Evolutionary conservation across 2,329 filamentous ascomycete genomes (phyloP).

Genomic region (Penicillium sp.): DNA sequence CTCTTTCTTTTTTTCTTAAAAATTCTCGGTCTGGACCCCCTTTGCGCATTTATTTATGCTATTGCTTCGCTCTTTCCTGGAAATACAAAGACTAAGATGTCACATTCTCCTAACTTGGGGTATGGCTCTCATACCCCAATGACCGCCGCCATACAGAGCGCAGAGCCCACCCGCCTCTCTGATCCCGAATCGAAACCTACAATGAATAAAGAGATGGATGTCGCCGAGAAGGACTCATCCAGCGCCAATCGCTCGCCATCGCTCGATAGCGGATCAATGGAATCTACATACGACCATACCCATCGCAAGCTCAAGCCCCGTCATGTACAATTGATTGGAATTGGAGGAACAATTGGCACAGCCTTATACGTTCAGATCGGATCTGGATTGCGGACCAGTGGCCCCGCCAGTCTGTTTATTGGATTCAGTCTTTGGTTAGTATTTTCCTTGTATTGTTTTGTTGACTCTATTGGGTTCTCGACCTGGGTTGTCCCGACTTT

Average conservation of each 20-base stretch:
- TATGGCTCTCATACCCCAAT: conserved; percentile 15
- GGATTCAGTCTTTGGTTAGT: conserved; percentile 49
- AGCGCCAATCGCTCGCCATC: conserved; percentile 20
- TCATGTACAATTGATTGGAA: conserved; percentile 49
- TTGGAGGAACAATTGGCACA: conserved; percentile 48
- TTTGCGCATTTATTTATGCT: background rate
- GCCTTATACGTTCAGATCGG: conserved; percentile 46
- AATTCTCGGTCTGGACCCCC: background rate
- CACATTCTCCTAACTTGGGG: conserved; percentile 2
- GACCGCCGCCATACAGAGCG: conserved; percentile 17
- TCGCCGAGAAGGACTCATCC: conserved; percentile 19
- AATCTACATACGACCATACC: conserved; percentile 33
- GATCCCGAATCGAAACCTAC: conserved; percentile 15
- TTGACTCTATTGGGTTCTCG: conserved; percentile 1
- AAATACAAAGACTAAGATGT: conserved; percentile 5
- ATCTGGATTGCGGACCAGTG: conserved; percentile 40
- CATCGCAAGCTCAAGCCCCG: conserved; percentile 45
- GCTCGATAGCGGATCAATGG: conserved; percentile 25
- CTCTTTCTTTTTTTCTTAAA: background rate
- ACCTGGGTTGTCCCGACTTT: conserved; percentile 8
- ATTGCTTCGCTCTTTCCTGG: background rate
- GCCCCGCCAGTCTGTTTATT: conserved; percentile 45
- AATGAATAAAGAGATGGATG: conserved; percentile 7
- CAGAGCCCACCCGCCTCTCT: conserved; percentile 11
- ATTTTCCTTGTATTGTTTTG: background rate